Percentiles rank a stretch among this genome's conserved stretches.
Evolutionary conservation across 768 basidiomycete genomes (phyloP).

Genomic region (Tephrocybe sp.): DNA sequence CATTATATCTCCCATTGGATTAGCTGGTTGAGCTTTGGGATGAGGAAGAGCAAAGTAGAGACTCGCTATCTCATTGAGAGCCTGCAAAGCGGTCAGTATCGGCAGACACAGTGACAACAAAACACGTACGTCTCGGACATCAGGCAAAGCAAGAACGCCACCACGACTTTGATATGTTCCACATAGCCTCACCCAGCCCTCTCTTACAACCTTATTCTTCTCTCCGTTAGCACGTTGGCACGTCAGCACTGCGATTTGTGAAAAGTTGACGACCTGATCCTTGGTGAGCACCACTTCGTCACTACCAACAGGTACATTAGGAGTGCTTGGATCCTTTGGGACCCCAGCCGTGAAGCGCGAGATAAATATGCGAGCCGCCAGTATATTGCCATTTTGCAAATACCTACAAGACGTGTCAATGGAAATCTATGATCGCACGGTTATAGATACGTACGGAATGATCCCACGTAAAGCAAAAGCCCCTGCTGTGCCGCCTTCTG

Average conservation of each 20-base stretch:
- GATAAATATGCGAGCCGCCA: constrained; percentile 93
- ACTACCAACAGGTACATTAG: constrained; percentile 47
- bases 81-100: constrained; percentile 35
- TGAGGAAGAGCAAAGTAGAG: constrained; percentile 88
- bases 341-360: constrained; percentile 70
- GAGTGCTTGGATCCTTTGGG: constrained; percentile 42
- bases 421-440: not conserved
- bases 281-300: constrained; percentile 72
- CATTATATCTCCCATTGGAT: constrained; percentile 87
- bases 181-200: constrained; percentile 82
- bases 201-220: constrained; percentile 70
- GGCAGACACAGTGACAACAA: constrained; percentile 1
- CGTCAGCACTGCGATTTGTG: constrained; percentile 84
- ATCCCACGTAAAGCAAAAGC: constrained; percentile 82
- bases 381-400: constrained; percentile 82
- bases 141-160: constrained; percentile 54
- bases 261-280: constrained; percentile 80
- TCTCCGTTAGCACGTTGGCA: constrained; percentile 85
- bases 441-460: constrained; percentile 62
- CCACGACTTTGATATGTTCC: constrained; percentile 80
- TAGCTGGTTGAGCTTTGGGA: constrained; percentile 64
- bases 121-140: constrained; percentile 59
- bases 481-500: constrained; percentile 49
- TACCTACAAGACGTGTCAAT: constrained; percentile 43
- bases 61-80: constrained; percentile 62